phyloP scores from a whole-genome alignment of 2,329 filamentous ascomycete species.

The Arthrobotrys megalospora region DNA sequence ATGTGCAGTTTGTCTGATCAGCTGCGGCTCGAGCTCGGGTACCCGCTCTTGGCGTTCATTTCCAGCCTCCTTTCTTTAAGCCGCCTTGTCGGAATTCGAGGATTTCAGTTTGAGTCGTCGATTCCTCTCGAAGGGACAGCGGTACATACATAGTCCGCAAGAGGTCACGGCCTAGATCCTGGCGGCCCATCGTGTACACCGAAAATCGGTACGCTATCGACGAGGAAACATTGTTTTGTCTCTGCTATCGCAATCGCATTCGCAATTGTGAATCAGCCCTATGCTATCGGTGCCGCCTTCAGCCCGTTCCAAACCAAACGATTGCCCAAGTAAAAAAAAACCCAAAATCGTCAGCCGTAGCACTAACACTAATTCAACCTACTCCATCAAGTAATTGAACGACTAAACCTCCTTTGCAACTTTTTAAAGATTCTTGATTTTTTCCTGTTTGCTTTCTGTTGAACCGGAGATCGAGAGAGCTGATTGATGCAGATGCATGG shows the following conservation, averaged over 20 bases:
- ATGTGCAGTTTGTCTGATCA: neutral
- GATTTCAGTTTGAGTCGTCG: too few species aligned
- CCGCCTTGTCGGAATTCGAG: neutral
- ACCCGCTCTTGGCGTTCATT: constrained; percentile 26
- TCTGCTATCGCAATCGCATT: constrained; percentile 6
- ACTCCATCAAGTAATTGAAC: neutral
- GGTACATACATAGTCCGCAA: too few species aligned
- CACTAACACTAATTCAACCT: constrained; percentile 17
- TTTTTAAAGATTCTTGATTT: neutral
- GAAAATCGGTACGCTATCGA: neutral
- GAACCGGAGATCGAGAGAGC: neutral
- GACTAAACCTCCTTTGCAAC: constrained; percentile 3
- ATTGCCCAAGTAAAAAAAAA: neutral
- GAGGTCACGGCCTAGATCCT: neutral
- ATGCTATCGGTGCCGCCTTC: constrained; percentile 11
- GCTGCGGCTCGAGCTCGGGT: constrained; percentile 9
- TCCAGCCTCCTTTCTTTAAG: constrained; percentile 28
- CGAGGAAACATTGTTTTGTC: constrained; percentile 4
- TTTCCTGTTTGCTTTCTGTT: neutral
- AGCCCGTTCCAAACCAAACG: constrained; percentile 6
- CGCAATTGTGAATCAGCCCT: constrained; percentile 23
- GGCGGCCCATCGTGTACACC: constrained; percentile 9
- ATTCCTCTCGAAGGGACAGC: too few species aligned
- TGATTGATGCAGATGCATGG: constrained; percentile 1
- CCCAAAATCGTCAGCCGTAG: constrained; percentile 8